These are phyloP conservation scores for Pyrenophora seminiperda DNA, from an alignment of 2,329 filamentous ascomycete species.

Conservation along the genomic window DNA sequence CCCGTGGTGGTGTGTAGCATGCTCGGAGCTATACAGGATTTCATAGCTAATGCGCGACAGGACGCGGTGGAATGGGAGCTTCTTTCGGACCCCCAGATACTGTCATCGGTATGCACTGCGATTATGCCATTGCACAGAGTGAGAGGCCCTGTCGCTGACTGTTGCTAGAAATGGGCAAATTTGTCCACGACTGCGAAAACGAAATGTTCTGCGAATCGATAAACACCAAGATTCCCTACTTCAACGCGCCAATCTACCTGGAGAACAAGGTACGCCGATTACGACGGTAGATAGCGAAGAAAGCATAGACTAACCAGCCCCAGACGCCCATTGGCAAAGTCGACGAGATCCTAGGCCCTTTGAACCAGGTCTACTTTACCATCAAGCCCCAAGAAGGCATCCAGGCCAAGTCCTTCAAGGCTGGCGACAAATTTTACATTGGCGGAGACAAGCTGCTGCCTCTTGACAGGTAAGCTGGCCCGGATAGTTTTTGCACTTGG, in stretches of 20 bases:
- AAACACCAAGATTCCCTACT: slow-evolving; percentile 96
- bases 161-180: slow-evolving; percentile 84
- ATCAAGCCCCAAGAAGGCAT: slow-evolving; percentile 97
- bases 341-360: slow-evolving; percentile 94
- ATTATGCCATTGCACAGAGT: neutral
- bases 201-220: slow-evolving; percentile 97
- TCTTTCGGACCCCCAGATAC: slow-evolving; percentile 53
- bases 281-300: neutral
- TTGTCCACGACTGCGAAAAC: slow-evolving; percentile 93
- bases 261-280: slow-evolving; percentile 80
- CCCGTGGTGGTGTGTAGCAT: slow-evolving; percentile 54
- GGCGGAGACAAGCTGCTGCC: slow-evolving; percentile 92
- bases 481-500: neutral
- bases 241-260: slow-evolving; percentile 98
- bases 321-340: slow-evolving; percentile 91
- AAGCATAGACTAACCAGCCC: slow-evolving; percentile 26
- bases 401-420: slow-evolving; percentile 90
- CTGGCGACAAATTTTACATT: slow-evolving; percentile 97
- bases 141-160: slow-evolving; percentile 23
- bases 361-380: slow-evolving; percentile 98
- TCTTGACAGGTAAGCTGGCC: slow-evolving; percentile 71
- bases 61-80: slow-evolving; percentile 45
- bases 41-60: slow-evolving; percentile 42
- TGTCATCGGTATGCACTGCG: slow-evolving; percentile 47
- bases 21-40: slow-evolving; percentile 24